Percentiles rank a stretch among this genome's conserved stretches.
phyloP scores from a whole-genome alignment of 2,329 filamentous ascomycete species.

The Ophiocordyceps sinensis region DNA sequence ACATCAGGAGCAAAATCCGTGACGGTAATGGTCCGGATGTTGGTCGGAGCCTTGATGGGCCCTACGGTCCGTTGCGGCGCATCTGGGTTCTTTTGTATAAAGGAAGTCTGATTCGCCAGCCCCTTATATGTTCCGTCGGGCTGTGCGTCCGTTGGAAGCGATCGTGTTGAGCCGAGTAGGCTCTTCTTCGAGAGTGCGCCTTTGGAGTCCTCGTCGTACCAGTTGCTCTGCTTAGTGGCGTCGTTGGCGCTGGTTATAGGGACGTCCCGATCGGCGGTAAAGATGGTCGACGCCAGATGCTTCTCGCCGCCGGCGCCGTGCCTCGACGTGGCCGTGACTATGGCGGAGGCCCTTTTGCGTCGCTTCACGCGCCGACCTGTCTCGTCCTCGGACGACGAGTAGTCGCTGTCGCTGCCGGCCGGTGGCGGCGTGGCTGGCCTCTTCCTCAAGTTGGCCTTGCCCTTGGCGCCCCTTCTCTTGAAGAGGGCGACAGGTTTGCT shows the following conservation, averaged over 20 bases:
- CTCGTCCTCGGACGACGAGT: constrained; percentile 64
- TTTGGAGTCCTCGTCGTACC: constrained; percentile 64
- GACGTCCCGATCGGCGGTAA: constrained; percentile 45
- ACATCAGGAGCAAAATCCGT: constrained; percentile 87
- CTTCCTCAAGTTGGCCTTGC: constrained; percentile 67
- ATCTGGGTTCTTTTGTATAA: constrained; percentile 71
- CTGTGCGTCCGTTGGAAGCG: constrained; percentile 16
- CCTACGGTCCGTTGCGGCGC: constrained; percentile 58
- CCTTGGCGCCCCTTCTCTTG: constrained; percentile 72
- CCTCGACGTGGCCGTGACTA: constrained; percentile 47
- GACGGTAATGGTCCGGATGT: constrained; percentile 79
- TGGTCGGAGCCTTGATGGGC: constrained; percentile 75
- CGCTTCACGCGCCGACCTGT: constrained; percentile 66
- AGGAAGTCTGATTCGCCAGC: constrained; percentile 54
- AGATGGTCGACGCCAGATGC: constrained; percentile 36
- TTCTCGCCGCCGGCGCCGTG: constrained; percentile 18
- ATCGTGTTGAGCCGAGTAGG: constrained; percentile 42
- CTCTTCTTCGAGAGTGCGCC: constrained; percentile 33
- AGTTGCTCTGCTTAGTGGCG: constrained; percentile 78
- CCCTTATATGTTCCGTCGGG: constrained; percentile 65
- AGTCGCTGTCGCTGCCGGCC: constrained; percentile 44
- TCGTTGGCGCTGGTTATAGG: constrained; percentile 60
- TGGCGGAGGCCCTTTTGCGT: constrained; percentile 50
- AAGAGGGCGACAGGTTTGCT: constrained; percentile 48
- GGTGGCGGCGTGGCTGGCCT: constrained; percentile 65